These are phyloP conservation scores for Gossypium arboreum DNA, from an alignment of 345 rosid species.

Conservation along the genomic window DNA sequence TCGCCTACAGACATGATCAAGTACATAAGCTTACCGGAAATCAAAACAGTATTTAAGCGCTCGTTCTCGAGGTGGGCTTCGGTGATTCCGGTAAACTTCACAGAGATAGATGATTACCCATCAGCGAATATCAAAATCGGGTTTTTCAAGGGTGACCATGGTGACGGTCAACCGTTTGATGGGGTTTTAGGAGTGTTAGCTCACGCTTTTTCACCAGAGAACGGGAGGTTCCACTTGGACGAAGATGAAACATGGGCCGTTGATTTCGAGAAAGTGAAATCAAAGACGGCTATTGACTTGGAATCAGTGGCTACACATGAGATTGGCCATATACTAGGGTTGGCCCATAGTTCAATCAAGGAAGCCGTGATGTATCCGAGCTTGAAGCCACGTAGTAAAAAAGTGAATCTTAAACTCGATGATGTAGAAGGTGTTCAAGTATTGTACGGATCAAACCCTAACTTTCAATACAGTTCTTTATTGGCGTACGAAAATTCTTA, in stretches of 20 bases:
- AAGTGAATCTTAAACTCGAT: conserved; percentile 64
- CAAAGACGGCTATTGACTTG: conserved; percentile 67
- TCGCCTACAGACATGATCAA: conserved; percentile 44
- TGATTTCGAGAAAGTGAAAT: conserved; percentile 44
- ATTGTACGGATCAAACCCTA: conserved; percentile 75
- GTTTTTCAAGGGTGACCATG: conserved; percentile 61
- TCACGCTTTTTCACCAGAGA: conserved; percentile 86
- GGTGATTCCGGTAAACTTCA: conserved; percentile 68
- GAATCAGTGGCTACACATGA: conserved; percentile 97
- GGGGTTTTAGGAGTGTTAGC: conserved; percentile 82
- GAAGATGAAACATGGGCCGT: conserved; percentile 76
- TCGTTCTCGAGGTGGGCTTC: conserved; percentile 73
- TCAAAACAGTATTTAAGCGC: conserved; percentile 43
- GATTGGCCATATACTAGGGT: conserved; percentile 83
- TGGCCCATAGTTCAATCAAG: conserved; percentile 70
- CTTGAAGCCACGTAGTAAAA: conserved; percentile 55
- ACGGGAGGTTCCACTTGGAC: conserved; percentile 79
- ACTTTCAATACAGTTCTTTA: conserved; percentile 55
- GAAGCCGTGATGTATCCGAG: conserved; percentile 96
- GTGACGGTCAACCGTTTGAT: conserved; percentile 85
- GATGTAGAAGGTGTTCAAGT: conserved; percentile 83
- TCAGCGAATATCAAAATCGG: conserved; percentile 66
- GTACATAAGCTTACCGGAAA: conserved; percentile 44
- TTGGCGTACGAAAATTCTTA: conserved; percentile 52
- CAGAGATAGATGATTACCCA: conserved; percentile 37